Conservation (phyloP, 192 early-diverging fungal species). For the Coemansia sp. region DNA sequence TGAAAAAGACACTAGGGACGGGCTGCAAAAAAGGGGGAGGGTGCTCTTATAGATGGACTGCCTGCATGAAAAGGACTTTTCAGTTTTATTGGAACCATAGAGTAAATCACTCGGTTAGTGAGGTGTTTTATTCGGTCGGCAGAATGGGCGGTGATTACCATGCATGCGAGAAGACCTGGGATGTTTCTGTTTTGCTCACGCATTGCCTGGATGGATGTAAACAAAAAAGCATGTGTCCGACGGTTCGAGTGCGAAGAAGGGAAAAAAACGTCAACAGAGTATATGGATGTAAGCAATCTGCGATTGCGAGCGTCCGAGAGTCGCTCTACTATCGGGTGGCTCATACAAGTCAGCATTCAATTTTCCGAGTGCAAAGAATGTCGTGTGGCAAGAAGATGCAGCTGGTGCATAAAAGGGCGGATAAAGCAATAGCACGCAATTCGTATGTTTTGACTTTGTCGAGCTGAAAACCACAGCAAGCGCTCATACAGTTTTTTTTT, state of each 20-base stretch:
- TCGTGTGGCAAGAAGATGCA: too few species aligned
- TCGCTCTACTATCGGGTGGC: too few species aligned
- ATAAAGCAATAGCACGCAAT: too few species aligned
- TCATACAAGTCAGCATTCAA: too few species aligned
- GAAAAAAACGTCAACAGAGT: neutral
- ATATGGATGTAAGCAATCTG: neutral
- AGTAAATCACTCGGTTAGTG: conserved; percentile 2
- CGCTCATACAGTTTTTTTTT: neutral
- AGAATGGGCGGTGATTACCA: conserved; percentile 4
- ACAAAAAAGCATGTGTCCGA: neutral
- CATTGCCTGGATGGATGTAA: conserved; percentile 1
- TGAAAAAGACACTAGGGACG: neutral
- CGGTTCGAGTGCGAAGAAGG: neutral
- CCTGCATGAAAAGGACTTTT: neutral
- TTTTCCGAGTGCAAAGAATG: too few species aligned
- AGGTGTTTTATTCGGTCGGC: neutral
- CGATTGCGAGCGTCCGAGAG: neutral
- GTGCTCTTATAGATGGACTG: neutral
- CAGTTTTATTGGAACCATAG: neutral
- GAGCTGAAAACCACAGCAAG: neutral
- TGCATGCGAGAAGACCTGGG: conserved; percentile 5
- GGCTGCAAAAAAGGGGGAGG: neutral
- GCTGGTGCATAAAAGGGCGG: neutral
- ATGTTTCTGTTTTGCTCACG: conserved; percentile 2
- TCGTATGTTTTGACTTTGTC: neutral